Percentiles rank a stretch among this genome's conserved stretches.
Evolutionary conservation across 768 basidiomycete genomes (phyloP).

Genomic region (Tulasnella sp.): DNA sequence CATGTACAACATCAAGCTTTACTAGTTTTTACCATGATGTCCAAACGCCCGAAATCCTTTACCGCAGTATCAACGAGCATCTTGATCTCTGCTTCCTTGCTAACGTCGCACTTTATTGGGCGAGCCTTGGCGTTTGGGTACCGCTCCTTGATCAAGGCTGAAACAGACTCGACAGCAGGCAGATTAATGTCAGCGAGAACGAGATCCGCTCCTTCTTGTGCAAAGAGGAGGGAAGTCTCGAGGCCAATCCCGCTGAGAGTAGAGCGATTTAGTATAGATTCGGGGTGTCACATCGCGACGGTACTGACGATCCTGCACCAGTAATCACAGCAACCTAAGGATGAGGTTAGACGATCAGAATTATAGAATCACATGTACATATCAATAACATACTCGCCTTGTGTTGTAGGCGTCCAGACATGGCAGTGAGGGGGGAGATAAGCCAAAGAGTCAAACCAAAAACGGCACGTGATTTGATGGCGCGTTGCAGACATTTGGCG

Average conservation of each 20-base stretch:
- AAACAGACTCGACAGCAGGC: constrained; percentile 57
- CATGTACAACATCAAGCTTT: too few relatives aligned
- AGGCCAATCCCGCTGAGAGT: constrained; percentile 80
- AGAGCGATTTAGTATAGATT: constrained; percentile 16
- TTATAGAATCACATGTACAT: too few relatives aligned
- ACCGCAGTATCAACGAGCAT: constrained; percentile 70
- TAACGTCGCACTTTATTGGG: constrained; percentile 73
- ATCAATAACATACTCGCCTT: constrained; percentile 42
- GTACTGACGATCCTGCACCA: constrained; percentile 75
- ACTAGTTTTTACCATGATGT: constrained; percentile 65
- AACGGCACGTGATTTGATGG: not conserved
- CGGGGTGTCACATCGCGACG: not conserved
- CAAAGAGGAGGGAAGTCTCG: constrained; percentile 91
- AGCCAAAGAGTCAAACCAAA: not conserved
- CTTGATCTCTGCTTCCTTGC: constrained; percentile 80
- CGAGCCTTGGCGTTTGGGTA: constrained; percentile 59
- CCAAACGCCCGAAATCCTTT: constrained; percentile 80
- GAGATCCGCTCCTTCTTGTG: constrained; percentile 86
- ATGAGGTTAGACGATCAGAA: not conserved
- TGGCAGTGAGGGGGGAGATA: constrained; percentile 23
- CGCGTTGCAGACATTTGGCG: not conserved
- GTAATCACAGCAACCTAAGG: constrained; percentile 67
- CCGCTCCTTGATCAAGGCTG: constrained; percentile 48
- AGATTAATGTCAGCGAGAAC: constrained; percentile 82
- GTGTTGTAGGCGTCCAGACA: constrained; percentile 59